Evolutionary conservation across 1,284 basidiomycete genomes (phyloP).

Genomic region (Flammula alnicola): DNA sequence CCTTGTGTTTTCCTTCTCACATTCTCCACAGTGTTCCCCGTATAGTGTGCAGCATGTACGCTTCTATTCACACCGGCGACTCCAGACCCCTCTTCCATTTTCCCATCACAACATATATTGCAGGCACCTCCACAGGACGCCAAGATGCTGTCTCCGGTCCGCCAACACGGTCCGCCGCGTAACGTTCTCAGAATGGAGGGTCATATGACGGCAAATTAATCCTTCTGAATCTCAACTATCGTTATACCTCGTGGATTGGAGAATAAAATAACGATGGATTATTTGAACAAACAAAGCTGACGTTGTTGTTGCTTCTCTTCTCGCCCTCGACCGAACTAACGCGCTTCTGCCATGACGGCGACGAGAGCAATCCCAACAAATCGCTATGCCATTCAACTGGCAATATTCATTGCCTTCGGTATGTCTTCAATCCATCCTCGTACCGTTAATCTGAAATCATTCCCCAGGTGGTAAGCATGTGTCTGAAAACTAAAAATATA

Average conservation of each 20-base stretch:
- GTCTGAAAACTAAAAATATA: background rate
- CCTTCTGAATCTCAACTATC: slow-evolving; percentile 1
- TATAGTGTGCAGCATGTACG: no score
- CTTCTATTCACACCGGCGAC: no score
- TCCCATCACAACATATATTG: no score
- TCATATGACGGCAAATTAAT: slow-evolving; percentile 7
- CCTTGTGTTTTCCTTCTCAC: no score
- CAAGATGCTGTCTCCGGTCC: no score
- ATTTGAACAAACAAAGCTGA: slow-evolving; percentile 3
- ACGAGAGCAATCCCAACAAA: slow-evolving; percentile 54
- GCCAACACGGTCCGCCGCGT: background rate
- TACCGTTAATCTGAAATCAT: slow-evolving; percentile 12
- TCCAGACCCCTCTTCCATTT: no score
- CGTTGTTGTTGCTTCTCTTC: slow-evolving; percentile 8
- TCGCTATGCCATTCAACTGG: slow-evolving; percentile 60
- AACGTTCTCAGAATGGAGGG: background rate
- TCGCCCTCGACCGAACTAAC: slow-evolving; percentile 9
- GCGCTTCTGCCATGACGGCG: slow-evolving; percentile 19
- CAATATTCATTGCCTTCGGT: slow-evolving; percentile 61
- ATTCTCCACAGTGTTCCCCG: no score
- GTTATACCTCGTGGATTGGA: slow-evolving; percentile 1
- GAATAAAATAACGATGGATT: background rate
- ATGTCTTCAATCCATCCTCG: slow-evolving; percentile 34
- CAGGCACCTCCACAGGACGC: no score
- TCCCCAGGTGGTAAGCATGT: slow-evolving; percentile 23